Conservation (phyloP, 2,329 filamentous ascomycete species). For the Ceratocystis cacaofunesta region DNA sequence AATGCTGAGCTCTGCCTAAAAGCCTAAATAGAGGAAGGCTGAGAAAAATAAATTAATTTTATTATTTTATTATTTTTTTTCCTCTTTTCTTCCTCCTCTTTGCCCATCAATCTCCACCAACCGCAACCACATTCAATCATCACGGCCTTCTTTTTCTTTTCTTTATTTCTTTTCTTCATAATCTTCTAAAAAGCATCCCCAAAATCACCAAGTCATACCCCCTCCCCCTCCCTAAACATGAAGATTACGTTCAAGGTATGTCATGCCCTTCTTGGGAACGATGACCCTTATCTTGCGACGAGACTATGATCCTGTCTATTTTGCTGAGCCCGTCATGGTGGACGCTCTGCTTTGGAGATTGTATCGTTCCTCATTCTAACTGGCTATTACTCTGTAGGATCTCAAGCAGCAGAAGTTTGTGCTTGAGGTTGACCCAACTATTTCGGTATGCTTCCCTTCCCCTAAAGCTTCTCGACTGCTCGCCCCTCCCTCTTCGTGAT, state of each 20-base stretch:
- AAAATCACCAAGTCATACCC: too few species aligned
- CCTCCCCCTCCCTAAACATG: slow-evolving; percentile 33
- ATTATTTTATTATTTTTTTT: not conserved
- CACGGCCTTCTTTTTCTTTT: not conserved
- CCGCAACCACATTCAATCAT: not conserved
- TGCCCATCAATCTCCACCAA: not conserved
- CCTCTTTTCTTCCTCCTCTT: not conserved
- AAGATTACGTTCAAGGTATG: slow-evolving; percentile 54
- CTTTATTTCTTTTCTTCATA: not conserved
- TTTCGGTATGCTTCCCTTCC: slow-evolving; percentile 47
- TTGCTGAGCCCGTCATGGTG: too few species aligned
- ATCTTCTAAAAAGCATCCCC: not conserved
- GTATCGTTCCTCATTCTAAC: not conserved
- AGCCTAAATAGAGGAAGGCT: not conserved
- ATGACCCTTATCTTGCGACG: too few species aligned
- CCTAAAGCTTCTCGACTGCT: slow-evolving; percentile 15
- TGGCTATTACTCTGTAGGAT: slow-evolving; percentile 43
- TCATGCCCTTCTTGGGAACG: slow-evolving; percentile 2
- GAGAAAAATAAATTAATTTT: not conserved
- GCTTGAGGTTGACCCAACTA: slow-evolving; percentile 84
- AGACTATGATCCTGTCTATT: too few species aligned
- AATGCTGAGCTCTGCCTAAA: not conserved
- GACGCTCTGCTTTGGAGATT: slow-evolving; percentile 2
- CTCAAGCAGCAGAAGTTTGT: slow-evolving; percentile 98
- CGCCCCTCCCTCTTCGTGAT: not conserved